These are phyloP conservation scores for Penicillium cosmopolitanum DNA, from an alignment of 495 filamentous ascomycete species.

Conservation along the genomic window DNA sequence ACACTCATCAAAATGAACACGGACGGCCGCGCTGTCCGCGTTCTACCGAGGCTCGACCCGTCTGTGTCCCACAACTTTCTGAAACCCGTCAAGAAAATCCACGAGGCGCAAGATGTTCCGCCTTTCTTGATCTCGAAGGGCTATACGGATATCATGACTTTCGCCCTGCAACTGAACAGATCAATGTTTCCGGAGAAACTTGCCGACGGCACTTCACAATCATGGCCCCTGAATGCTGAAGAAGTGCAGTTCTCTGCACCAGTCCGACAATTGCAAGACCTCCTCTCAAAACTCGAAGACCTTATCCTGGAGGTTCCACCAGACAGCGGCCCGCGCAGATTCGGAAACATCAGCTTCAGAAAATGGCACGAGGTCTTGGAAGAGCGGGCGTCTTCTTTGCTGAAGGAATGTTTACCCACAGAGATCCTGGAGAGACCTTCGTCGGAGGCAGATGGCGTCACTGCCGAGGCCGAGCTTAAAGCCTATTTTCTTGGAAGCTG, in stretches of 20 bases:
- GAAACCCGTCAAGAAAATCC: conserved; percentile 68
- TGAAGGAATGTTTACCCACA: conserved; percentile 64
- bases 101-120: conserved; percentile 77
- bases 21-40: conserved; percentile 28
- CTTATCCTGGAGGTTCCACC: conserved; percentile 81
- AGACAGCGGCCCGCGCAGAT: conserved; percentile 81
- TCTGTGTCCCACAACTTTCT: conserved; percentile 36
- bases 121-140: conserved; percentile 77
- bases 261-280: conserved; percentile 62
- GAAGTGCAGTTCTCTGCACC: conserved; percentile 58
- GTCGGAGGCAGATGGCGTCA: conserved; percentile 27
- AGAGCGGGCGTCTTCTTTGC: conserved; percentile 55
- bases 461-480: conserved; percentile 67
- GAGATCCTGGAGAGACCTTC: conserved; percentile 47
- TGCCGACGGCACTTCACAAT: conserved; percentile 41
- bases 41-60: conserved; percentile 36
- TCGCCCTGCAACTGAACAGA: conserved; percentile 86
- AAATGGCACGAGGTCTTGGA: conserved; percentile 76
- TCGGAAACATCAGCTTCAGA: conserved; percentile 88
- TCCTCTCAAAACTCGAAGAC: conserved; percentile 63
- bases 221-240: conserved; percentile 58
- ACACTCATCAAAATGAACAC: conserved; percentile 28
- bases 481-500: conserved; percentile 85
- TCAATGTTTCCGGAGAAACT: conserved; percentile 75
- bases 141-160: conserved; percentile 83